These are phyloP conservation scores for Hypoxylon perforatum DNA, from an alignment of 495 filamentous ascomycete genomes.

Conservation along the genomic window DNA sequence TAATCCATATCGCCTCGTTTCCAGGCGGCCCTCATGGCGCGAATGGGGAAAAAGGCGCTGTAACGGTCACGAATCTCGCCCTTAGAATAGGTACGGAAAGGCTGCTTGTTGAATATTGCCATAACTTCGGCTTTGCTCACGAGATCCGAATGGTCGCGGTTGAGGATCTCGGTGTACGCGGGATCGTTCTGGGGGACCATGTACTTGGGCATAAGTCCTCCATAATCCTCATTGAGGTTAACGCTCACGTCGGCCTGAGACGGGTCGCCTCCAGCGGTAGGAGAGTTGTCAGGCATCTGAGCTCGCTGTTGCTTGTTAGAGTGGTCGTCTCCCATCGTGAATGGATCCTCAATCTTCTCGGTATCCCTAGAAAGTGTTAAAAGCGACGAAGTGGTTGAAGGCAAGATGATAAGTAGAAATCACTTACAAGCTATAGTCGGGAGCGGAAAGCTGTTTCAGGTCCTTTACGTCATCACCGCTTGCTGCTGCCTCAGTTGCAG, in stretches of 20 bases:
- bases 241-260: neutral
- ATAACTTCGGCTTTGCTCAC: conserved; percentile 3
- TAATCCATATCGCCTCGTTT: neutral
- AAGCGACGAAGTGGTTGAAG: too few relatives aligned
- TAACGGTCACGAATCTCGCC: conserved; percentile 15
- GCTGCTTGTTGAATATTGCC: neutral
- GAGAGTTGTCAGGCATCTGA: too few relatives aligned
- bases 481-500: too few relatives aligned
- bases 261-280: too few relatives aligned
- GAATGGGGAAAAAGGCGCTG: conserved; percentile 3
- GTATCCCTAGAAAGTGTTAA: too few relatives aligned
- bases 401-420: too few relatives aligned
- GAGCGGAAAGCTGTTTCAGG: too few relatives aligned
- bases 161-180: conserved; percentile 4
- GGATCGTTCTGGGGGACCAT: conserved; percentile 18
- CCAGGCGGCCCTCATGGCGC: neutral
- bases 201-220: conserved; percentile 2
- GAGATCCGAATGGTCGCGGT: conserved; percentile 8
- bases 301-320: too few relatives aligned
- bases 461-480: too few relatives aligned
- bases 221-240: neutral
- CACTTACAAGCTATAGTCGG: too few relatives aligned
- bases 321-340: too few relatives aligned
- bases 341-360: too few relatives aligned
- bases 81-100: neutral